Percentiles rank a stretch among this genome's conserved stretches.
These are phyloP conservation scores for Panicum hallii DNA, from an alignment of 202 grass and related monocot species.

Conservation along the genomic window DNA sequence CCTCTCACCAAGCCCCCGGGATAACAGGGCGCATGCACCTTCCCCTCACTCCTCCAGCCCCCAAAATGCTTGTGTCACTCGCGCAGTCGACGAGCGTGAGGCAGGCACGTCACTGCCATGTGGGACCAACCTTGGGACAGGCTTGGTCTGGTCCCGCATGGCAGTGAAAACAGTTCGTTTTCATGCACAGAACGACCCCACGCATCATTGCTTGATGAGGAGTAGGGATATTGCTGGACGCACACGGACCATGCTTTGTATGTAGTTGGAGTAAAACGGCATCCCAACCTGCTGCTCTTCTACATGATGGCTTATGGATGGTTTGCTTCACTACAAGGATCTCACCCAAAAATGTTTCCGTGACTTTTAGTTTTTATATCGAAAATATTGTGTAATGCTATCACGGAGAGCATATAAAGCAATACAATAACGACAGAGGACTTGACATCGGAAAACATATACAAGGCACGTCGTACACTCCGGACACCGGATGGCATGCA, in stretches of 20 bases:
- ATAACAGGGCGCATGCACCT: constrained; percentile 23
- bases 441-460: neutral
- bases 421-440: neutral
- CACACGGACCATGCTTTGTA: neutral
- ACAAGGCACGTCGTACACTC: neutral
- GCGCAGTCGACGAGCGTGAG: neutral
- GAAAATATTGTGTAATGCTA: neutral
- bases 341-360: too few relatives aligned
- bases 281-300: neutral
- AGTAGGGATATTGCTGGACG: constrained; percentile 1
- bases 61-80: neutral
- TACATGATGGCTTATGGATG: too few relatives aligned
- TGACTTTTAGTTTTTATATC: neutral
- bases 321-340: neutral
- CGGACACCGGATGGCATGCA: neutral
- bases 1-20: constrained; percentile 9
- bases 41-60: neutral
- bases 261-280: neutral
- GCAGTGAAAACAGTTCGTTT: neutral
- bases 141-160: neutral
- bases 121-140: neutral
- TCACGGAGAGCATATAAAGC: neutral
- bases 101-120: neutral
- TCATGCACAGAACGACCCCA: neutral
- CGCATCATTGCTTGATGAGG: neutral